These are phyloP conservation scores for Scedosporium apiospermum DNA, from an alignment of 2,329 filamentous ascomycete genomes.

Conservation along the genomic window DNA sequence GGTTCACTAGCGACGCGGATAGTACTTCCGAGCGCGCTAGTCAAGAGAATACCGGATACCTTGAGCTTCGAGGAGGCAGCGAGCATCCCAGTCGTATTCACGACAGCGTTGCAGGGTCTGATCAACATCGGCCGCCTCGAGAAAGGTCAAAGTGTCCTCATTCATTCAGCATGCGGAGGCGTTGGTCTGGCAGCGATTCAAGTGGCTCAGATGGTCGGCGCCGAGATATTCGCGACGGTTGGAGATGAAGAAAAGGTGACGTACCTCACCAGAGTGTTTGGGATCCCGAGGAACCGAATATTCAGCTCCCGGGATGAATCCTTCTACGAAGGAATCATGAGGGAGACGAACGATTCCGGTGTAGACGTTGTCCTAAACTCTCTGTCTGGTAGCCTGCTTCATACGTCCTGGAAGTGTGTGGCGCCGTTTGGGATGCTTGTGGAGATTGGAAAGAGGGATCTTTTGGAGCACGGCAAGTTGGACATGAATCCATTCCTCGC, in stretches of 20 bases:
- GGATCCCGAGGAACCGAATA: constrained; percentile 22
- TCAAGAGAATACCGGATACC: constrained; percentile 25
- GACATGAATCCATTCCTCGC: constrained; percentile 33
- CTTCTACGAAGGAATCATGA: constrained; percentile 15
- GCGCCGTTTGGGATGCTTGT: constrained; percentile 35
- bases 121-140: constrained; percentile 26
- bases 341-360: constrained; percentile 35
- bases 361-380: constrained; percentile 60
- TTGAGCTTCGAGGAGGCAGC: constrained; percentile 28
- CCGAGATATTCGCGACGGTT: constrained; percentile 33
- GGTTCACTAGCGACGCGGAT: constrained; percentile 18
- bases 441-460: constrained; percentile 31
- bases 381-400: constrained; percentile 29
- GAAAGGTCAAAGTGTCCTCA: constrained; percentile 27
- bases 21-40: constrained; percentile 20
- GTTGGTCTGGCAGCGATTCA: constrained; percentile 30
- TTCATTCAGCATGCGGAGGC: constrained; percentile 27
- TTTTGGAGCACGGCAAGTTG: constrained; percentile 25
- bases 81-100: constrained; percentile 28
- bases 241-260: constrained; percentile 27
- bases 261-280: constrained; percentile 25
- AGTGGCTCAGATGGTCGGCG: constrained; percentile 26
- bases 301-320: constrained; percentile 16
- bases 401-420: constrained; percentile 32
- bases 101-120: constrained; percentile 30